Evolutionary conservation across 331 rosid genomes (phyloP).

Genomic region (Quercus lobata): DNA sequence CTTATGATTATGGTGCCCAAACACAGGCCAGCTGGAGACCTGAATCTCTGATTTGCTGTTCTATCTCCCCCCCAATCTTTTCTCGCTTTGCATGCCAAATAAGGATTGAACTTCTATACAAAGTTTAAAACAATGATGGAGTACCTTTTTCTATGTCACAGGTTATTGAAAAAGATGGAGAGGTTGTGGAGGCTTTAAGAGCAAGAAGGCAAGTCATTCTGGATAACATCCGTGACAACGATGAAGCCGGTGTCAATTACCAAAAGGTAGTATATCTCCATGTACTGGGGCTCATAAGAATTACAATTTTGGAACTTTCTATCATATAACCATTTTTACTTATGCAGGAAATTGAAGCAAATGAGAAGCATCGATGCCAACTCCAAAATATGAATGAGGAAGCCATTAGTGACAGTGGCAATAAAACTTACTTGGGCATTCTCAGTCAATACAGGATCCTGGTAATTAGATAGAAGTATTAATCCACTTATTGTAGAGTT

Average conservation of each 20-base stretch:
- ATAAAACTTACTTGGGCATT: slow-evolving; percentile 56
- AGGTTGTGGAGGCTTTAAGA: slow-evolving; percentile 41
- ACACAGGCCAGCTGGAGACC: background rate
- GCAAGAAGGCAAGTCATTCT: slow-evolving; percentile 51
- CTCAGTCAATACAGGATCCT: slow-evolving; percentile 62
- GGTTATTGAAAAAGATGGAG: slow-evolving; percentile 44
- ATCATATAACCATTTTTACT: slow-evolving; percentile 4
- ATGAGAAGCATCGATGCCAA: slow-evolving; percentile 55
- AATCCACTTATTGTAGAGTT: background rate
- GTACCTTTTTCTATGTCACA: slow-evolving; percentile 13
- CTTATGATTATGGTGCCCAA: background rate
- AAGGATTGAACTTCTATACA: background rate
- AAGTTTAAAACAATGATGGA: background rate
- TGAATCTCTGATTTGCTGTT: background rate
- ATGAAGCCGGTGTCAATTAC: slow-evolving; percentile 57
- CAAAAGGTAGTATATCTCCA: slow-evolving; percentile 26
- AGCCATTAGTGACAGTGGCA: slow-evolving; percentile 51
- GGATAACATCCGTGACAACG: slow-evolving; percentile 62
- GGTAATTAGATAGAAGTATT: slow-evolving; percentile 28
- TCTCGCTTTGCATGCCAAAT: background rate
- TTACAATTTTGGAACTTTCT: background rate
- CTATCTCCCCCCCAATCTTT: background rate
- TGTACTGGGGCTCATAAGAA: background rate
- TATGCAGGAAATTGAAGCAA: slow-evolving; percentile 53
- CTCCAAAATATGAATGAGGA: slow-evolving; percentile 61